A percentile compares a stretch with the other conserved stretches of the same genome.
These are phyloP conservation scores for Turritis glabra DNA, from an alignment of 345 rosid genomes.

Conservation along the genomic window DNA sequence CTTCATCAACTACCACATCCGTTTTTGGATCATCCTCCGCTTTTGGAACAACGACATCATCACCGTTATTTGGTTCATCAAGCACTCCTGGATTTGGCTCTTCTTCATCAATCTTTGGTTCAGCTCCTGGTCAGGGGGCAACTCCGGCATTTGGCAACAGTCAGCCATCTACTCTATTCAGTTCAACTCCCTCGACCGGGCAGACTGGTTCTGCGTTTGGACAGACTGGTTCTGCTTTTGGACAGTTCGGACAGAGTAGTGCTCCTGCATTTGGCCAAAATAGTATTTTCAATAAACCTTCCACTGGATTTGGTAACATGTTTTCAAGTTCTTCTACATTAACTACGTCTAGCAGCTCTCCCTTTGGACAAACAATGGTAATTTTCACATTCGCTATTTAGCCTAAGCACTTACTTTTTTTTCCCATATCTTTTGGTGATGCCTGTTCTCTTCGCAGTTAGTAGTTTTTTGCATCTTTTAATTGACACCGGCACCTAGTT, in stretches of 20 bases:
- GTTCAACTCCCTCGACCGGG: conserved; percentile 50
- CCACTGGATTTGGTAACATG: conserved; percentile 57
- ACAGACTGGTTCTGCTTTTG: conserved; percentile 54
- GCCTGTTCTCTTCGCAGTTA: neutral
- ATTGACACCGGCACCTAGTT: conserved; percentile 1
- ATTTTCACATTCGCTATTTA: conserved; percentile 16
- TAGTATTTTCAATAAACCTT: conserved; percentile 59
- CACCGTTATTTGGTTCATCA: conserved; percentile 56
- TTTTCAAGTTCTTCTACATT: conserved; percentile 65
- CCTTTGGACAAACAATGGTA: conserved; percentile 64
- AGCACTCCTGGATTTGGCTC: conserved; percentile 59
- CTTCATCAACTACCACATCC: conserved; percentile 59
- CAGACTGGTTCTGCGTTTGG: conserved; percentile 71
- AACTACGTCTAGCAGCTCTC: conserved; percentile 47
- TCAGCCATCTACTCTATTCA: conserved; percentile 67
- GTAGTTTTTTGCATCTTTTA: conserved; percentile 2
- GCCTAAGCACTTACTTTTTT: neutral
- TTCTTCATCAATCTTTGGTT: conserved; percentile 60
- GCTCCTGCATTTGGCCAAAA: conserved; percentile 58
- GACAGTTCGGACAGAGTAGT: conserved; percentile 59
- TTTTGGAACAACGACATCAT: conserved; percentile 56
- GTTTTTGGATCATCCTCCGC: conserved; percentile 56
- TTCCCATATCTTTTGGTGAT: conserved; percentile 17
- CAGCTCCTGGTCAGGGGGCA: conserved; percentile 51
- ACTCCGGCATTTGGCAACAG: conserved; percentile 55